Evolutionary conservation across 495 filamentous ascomycete species (phyloP), one percentile per base, ranked within the genome.

Genomic region (Penicillium desertorum): DNA sequence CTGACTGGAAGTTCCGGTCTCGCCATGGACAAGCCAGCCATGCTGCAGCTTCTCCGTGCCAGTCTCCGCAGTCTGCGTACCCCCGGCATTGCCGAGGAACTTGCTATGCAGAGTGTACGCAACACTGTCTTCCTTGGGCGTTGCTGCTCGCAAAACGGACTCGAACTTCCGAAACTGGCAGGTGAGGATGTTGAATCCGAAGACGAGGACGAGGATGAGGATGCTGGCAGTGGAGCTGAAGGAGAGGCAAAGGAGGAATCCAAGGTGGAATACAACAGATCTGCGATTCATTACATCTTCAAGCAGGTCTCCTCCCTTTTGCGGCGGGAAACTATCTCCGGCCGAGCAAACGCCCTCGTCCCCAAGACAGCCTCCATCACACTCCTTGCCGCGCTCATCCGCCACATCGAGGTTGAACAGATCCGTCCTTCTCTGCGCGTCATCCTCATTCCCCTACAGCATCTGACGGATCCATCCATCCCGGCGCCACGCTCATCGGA

Each of bases 381-480:
- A 41, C 82, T 96, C 25, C 72, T 96, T 27, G 73, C 84, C 60
- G 69, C 86, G 64, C 69, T 89, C 57, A 72, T 76, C 62, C 72
- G 85, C 67, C 70, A 82, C 45, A 74, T 89, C 3, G 72, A 85
- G 2, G 64, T 71, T 7, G 77, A 81, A 3, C 76, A 83, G 19
- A 75, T 98, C 8, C 64, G 63, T 5, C 76, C 82, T 0, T 86
- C 82, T 9, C 72, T 93, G 19, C 56, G 70, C 16, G 76, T 80
- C 48, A 81, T 96, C 51, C 81, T 98, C 5, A 81, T 87, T 22
- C 90, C 94, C 16, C 79, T 97, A 17, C 85, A 91, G 66, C 88
- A 93, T 65, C 71, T 97, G 44, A 93, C 89, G 0, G 92, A 97
- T 62, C 75, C 88, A 14, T 81, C 84, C 0, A 91, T 92, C 39